Evolutionary conservation across 2,329 filamentous ascomycete genomes (phyloP).

Genomic region (Moelleriella libera): DNA sequence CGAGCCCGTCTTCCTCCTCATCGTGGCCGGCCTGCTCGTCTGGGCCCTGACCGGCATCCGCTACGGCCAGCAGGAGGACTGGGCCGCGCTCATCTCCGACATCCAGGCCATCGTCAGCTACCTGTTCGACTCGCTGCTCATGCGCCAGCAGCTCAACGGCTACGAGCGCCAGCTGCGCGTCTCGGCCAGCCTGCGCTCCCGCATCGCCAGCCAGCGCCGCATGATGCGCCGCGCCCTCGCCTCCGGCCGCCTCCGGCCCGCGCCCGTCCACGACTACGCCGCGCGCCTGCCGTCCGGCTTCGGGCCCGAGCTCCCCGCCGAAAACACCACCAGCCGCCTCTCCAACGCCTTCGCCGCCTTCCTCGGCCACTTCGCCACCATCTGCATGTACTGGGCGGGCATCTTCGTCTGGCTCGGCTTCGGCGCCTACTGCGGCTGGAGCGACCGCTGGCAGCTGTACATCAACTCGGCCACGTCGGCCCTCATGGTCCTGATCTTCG

Average conservation of each 20-base stretch:
- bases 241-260: conserved; percentile 4
- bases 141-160: conserved; percentile 21
- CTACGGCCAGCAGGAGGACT: conserved; percentile 17
- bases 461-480: conserved; percentile 28
- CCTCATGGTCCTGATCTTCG: conserved; percentile 22
- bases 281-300: conserved; percentile 11
- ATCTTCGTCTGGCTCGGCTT: conserved; percentile 19
- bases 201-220: conserved; percentile 15
- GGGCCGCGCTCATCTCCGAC: conserved; percentile 21
- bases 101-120: conserved; percentile 21
- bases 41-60: conserved; percentile 17
- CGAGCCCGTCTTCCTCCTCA: conserved; percentile 12
- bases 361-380: conserved; percentile 16
- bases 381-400: conserved; percentile 11
- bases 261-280: conserved; percentile 3
- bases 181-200: conserved; percentile 16
- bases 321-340: conserved; percentile 15
- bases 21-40: conserved; percentile 13
- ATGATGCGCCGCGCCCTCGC: conserved; percentile 12
- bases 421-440: conserved; percentile 14
- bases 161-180: conserved; percentile 14
- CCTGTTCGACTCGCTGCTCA: conserved; percentile 21
- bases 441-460: conserved; percentile 23
- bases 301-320: conserved; percentile 5
- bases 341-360: conserved; percentile 11